Evolutionary conservation across 257 asterid species (phyloP).

Genomic region (Forsythia suspensa): DNA sequence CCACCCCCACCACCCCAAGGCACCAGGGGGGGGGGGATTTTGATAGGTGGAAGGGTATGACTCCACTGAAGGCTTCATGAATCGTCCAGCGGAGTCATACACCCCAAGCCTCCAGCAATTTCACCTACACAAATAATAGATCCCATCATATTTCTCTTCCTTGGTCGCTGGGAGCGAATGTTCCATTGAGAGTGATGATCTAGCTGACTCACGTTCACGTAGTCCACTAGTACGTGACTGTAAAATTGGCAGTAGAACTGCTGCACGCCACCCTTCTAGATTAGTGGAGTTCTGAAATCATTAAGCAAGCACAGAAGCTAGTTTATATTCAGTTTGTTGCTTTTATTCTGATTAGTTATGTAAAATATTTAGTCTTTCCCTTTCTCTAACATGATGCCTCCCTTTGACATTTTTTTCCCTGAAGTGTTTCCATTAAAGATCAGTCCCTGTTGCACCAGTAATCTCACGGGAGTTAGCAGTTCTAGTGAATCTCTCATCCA

Average conservation of each 20-base stretch:
- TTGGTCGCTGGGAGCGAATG: conserved; percentile 7
- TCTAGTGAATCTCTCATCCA: conserved; percentile 38
- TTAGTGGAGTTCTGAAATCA: conserved; percentile 29
- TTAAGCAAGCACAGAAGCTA: background rate
- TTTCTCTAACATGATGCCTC: background rate
- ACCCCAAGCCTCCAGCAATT: too few relatives aligned
- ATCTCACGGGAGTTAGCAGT: conserved; percentile 40
- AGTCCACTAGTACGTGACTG: conserved; percentile 57
- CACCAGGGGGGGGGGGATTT: too few relatives aligned
- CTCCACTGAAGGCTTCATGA: too few relatives aligned
- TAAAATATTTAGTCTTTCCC: background rate
- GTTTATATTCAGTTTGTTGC: background rate
- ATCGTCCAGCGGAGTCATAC: too few relatives aligned
- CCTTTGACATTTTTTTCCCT: conserved; percentile 16
- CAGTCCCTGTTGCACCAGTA: conserved; percentile 39
- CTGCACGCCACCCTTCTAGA: conserved; percentile 55
- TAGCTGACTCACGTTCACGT: conserved; percentile 44
- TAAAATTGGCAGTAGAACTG: conserved; percentile 44
- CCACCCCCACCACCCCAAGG: too few relatives aligned
- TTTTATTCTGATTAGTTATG: background rate
- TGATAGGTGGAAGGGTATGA: too few relatives aligned
- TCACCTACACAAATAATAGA: too few relatives aligned
- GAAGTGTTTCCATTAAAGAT: conserved; percentile 44
- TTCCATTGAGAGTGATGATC: conserved; percentile 68
- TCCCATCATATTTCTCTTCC: too few relatives aligned